Evolutionary conservation across 495 filamentous ascomycete species (phyloP).

Genomic region (Penicillium robsamsonii): DNA sequence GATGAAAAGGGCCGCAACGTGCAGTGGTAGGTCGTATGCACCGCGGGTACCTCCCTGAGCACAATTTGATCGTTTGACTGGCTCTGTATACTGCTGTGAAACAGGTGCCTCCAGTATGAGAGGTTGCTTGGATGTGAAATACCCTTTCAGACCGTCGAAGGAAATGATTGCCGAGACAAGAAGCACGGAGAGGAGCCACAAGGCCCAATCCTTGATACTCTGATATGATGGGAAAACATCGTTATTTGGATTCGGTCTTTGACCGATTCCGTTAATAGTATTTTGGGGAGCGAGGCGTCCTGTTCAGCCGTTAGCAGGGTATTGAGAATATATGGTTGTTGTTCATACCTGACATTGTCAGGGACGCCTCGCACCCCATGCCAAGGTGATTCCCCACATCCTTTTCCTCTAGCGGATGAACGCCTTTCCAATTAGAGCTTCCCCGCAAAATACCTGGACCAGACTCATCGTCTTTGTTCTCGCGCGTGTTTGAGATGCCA

Average conservation of each 20-base stretch:
- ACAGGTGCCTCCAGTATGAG: conserved; percentile 2
- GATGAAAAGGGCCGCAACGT: conserved; percentile 67
- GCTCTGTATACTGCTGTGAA: neutral
- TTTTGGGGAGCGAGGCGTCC: conserved; percentile 26
- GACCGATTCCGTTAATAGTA: conserved; percentile 7
- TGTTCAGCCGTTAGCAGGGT: conserved; percentile 5
- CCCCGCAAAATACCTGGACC: neutral
- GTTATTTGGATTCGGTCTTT: conserved; percentile 2
- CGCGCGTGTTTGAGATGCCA: conserved; percentile 35
- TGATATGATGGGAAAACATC: conserved; percentile 16
- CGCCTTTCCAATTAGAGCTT: conserved; percentile 15
- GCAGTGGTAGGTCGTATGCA: conserved; percentile 57
- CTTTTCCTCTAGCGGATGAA: conserved; percentile 3
- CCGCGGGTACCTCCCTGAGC: conserved; percentile 26
- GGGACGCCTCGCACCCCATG: conserved; percentile 22
- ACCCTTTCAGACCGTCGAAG: conserved; percentile 12
- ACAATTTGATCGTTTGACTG: conserved; percentile 26
- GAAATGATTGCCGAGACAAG: conserved; percentile 27
- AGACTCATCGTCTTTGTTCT: conserved; percentile 15
- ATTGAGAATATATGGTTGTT: neutral
- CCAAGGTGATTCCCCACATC: conserved; percentile 11
- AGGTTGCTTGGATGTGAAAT: conserved; percentile 10
- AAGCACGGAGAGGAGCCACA: conserved; percentile 33
- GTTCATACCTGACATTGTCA: conserved; percentile 36
- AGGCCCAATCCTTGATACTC: conserved; percentile 23